Evolutionary conservation across 768 basidiomycete genomes (phyloP), one percentile per base, ranked within the genome.

Genomic region (Tricholoma hemisulphureum): DNA sequence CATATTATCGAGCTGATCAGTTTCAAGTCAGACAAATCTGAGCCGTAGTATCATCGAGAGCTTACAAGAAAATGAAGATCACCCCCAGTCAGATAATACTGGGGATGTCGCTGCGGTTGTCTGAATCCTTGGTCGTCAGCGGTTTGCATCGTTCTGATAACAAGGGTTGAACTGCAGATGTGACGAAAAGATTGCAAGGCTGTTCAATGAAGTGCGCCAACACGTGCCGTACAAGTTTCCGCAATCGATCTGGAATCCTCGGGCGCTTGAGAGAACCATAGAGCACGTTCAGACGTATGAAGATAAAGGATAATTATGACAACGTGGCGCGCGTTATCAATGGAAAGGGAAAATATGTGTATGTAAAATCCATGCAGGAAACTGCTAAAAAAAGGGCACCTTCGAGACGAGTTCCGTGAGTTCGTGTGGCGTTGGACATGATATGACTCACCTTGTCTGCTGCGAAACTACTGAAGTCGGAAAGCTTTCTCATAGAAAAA

Each of bases 31-130:
- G 26, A 20, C n/a, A 37, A 32, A 29, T 55, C 41, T 32, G 39
- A 31, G 45, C 7, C 43, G 35, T 10, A 31, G 28, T 32, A 43
- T 20, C 31, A 49, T 20, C 4, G 2, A 23, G 29, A 18, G 65
- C 80, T 54, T 60, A 87, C 86, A 24, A 83, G 53, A 56, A 87
- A 78, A 2, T 74, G 75, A 0, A 86, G 61, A 61, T 86, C 85
- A 0, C 80, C 87, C 0, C 79, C 80, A 0, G 72, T 67, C 10
- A 88, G 65, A 53, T 84, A 87, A 58, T 83, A 88, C 0, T 76
- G 55, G 0, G 64, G 59, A 58, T 79, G 71, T 4, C 67, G 64
- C 14, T 58, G 61, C 2, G 63, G 32, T 50, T 64, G 59, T 13
- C 63, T 59, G 20, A 66, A 58, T 32, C 56, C 63, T 48, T 56